A percentile compares a stretch with the other conserved stretches of the same genome.
phyloP scores from a whole-genome alignment of 768 basidiomycete genomes.

The Collybiopsis luxurians region DNA sequence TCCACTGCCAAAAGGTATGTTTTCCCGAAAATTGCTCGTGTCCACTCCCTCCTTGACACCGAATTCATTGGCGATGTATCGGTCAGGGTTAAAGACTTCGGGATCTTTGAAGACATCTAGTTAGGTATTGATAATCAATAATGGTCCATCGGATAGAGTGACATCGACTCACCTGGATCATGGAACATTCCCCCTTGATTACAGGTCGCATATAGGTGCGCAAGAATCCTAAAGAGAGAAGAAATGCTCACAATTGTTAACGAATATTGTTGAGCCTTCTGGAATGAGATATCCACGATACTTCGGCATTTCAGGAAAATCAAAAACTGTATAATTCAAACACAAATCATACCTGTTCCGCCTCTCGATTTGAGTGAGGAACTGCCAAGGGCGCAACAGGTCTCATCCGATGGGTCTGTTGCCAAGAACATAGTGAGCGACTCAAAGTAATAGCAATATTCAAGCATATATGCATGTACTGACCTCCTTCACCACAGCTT shows the following conservation, averaged over 20 bases:
- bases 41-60: slow-evolving; percentile 14
- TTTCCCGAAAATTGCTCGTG: slow-evolving; percentile 10
- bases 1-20: slow-evolving; percentile 15
- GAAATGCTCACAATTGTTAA: slow-evolving; percentile 15
- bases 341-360: not conserved
- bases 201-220: not conserved
- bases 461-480: not conserved
- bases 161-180: slow-evolving; percentile 9
- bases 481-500: slow-evolving; percentile 21
- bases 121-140: not conserved
- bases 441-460: too few species aligned
- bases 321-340: too few species aligned
- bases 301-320: not conserved
- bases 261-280: slow-evolving; percentile 12
- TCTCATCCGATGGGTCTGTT: slow-evolving; percentile 9
- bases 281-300: slow-evolving; percentile 13
- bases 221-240: not conserved
- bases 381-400: slow-evolving; percentile 5
- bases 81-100: slow-evolving; percentile 15
- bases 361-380: not conserved
- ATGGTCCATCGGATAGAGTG: not conserved
- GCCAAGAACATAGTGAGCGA: too few species aligned
- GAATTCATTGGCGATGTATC: slow-evolving; percentile 12
- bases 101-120: slow-evolving; percentile 15
- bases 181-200: slow-evolving; percentile 16